Evolutionary conservation across 164 flowering plant genomes (phyloP), one percentile per base, ranked within the genome.

Genomic region (Berberis thunbergii): DNA sequence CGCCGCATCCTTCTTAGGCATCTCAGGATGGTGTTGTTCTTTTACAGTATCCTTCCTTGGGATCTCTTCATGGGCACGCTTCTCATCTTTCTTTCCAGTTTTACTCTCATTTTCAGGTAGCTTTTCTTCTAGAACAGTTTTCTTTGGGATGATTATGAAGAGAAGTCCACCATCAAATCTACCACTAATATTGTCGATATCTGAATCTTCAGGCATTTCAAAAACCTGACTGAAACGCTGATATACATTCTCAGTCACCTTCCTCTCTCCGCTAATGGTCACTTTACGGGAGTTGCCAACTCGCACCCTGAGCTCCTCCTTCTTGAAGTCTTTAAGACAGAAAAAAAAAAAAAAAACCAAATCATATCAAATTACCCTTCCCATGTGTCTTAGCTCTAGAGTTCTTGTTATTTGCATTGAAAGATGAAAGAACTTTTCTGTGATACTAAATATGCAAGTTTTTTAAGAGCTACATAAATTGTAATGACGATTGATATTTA

Each of bases 101-200:
- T n/a, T 40, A 9, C 26, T 53, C 50, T 69, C 64, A 10, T 44
- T 43, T 26, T 58, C 43, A 1, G 53, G 70, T 65, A 7, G 49
- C 50, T 49, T 26, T 40, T 26, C 49, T 42, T 56, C 50, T 57
- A 46, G 70, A 41, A 1, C 45, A 50, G 11, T 61, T 65, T 60
- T 70, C 75, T 74, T 83, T 40, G 88, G 88, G 56, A 89, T 69
- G 41, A 69, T 75, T 1, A 85, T 69, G n/a, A 70, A 67, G 8
- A 85, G 80, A 50, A 76, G 64, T 13, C 74, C 84, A 1, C 68
- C 72, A 1, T 81, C 80, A 41, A 84, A 81, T 62, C 69, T 73
- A 1, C 76, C 81, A 6, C 57, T 75, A 49, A 83, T 72, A 11
- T 69, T 72, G 1, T 73, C 72, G 0, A 60, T 46, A 43, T 77